These are phyloP conservation scores for Podila horticola DNA, from an alignment of 192 early-diverging fungal genomes.

Conservation along the genomic window DNA sequence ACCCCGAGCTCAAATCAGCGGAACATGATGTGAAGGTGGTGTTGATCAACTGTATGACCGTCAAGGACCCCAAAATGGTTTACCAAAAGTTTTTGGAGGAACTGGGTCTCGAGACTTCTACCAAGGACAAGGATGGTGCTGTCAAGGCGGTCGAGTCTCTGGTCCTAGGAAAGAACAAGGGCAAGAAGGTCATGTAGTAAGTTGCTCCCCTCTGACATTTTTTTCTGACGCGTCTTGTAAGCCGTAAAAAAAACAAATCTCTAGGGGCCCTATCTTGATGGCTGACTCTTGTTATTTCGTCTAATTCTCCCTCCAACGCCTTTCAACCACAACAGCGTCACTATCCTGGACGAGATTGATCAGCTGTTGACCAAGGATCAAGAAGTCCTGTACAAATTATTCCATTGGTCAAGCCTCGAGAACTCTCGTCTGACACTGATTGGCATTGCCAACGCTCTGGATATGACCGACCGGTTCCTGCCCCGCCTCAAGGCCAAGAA, in stretches of 20 bases:
- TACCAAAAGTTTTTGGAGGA: conserved; percentile 75
- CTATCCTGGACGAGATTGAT: conserved; percentile 96
- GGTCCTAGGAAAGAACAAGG: conserved; percentile 57
- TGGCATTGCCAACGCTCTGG: conserved; percentile 95
- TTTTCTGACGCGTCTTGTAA: conserved; percentile 1
- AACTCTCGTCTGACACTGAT: conserved; percentile 79
- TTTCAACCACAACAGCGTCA: conserved; percentile 60
- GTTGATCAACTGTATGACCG: conserved; percentile 89
- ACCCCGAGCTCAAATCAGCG: conserved; percentile 35
- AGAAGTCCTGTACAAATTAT: conserved; percentile 89
- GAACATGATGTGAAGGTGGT: conserved; percentile 65
- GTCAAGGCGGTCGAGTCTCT: conserved; percentile 64
- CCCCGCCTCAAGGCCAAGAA: conserved; percentile 86
- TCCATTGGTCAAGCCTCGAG: conserved; percentile 75
- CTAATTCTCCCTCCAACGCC: background rate
- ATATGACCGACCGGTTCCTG: conserved; percentile 88
- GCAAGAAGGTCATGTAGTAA: conserved; percentile 59
- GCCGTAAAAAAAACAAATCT: background rate
- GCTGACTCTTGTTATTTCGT: background rate
- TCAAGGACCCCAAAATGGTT: conserved; percentile 74
- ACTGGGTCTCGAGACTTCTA: conserved; percentile 35
- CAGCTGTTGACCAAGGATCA: conserved; percentile 82
- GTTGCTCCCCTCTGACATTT: conserved; percentile 9
- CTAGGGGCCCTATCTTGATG: background rate
- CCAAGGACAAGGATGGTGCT: conserved; percentile 56